Evolutionary conservation across 371 early-diverging fungal genomes (phyloP), one percentile per base, ranked within the genome.

Genomic region (Mortierella sp.): DNA sequence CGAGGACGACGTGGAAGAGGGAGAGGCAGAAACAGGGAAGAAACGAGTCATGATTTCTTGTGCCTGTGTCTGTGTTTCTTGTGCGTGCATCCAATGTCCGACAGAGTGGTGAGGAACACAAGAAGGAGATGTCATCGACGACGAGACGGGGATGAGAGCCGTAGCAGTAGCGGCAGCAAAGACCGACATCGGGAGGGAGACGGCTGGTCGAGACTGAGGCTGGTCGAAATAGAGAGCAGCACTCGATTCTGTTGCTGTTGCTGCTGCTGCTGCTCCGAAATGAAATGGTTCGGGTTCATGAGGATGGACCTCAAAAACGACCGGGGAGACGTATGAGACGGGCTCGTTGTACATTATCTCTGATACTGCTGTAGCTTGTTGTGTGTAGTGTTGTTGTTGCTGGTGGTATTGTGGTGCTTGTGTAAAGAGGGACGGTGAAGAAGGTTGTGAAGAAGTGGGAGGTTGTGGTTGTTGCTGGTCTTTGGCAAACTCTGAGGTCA

Each of bases 381-480:
- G 43, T 0, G 21, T 72, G 7, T 76, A 76, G 24, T 70, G n/a
- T 27, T 58, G 74, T 3, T 70, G n/a, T 29, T 58, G 74, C 10
- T 24, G 71, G 6, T 51, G 44, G 12, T 71, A 44, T 29, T 43
- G 58, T 51, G 75, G 44, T 41, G 44, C 56, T 43, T 71, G 75
- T 51, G 44, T 1, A 46, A 70, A 55, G 72, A 70, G 55, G 65
- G 60, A 55, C 29, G n/a, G 46, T 24, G 73, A 49, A 60, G 44
- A n/a, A 21, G 49, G 16, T 0, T 78, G 43, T 49, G 54, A 29
- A 24, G 38, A 71, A 6, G n/a, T 46, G 48, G 21, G 35, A 27
- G 54, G 21, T 51, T 70, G 55, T 24, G 49, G 27, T 38, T 55
- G 44, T 71, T 51, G 38, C 38, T 11, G 63, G 29, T 63, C 63